Conservation (phyloP, 2,329 filamentous ascomycete species). For the Cordyceps fumosorosea region DNA sequence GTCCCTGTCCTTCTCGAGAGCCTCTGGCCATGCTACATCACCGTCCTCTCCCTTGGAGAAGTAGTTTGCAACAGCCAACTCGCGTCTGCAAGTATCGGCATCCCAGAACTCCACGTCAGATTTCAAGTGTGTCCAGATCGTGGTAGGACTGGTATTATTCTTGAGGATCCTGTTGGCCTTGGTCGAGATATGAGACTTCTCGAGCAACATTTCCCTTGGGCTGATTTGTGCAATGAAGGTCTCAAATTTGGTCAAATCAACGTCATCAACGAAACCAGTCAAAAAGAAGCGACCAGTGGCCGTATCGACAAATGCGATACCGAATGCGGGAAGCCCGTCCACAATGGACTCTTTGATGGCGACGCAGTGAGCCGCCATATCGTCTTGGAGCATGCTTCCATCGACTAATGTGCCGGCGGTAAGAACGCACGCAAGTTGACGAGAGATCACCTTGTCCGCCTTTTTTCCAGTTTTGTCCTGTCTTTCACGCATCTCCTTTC, state of each 20-base stretch:
- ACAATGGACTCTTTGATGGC: slow-evolving; percentile 80
- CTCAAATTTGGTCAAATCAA: slow-evolving; percentile 92
- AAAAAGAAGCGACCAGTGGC: slow-evolving; percentile 92
- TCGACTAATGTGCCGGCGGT: slow-evolving; percentile 92
- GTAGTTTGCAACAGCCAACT: slow-evolving; percentile 73
- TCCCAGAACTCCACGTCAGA: slow-evolving; percentile 85
- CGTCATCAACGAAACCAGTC: slow-evolving; percentile 87
- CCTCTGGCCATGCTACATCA: slow-evolving; percentile 67
- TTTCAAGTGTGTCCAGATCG: slow-evolving; percentile 92
- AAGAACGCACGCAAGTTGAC: slow-evolving; percentile 84
- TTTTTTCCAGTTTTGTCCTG: slow-evolving; percentile 61
- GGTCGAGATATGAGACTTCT: slow-evolving; percentile 80
- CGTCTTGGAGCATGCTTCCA: slow-evolving; percentile 92
- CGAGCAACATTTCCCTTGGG: slow-evolving; percentile 80
- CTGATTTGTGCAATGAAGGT: slow-evolving; percentile 90
- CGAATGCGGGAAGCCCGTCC: slow-evolving; percentile 75
- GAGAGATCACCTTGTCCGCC: slow-evolving; percentile 85
- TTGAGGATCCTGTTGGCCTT: slow-evolving; percentile 90
- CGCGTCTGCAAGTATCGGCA: slow-evolving; percentile 71
- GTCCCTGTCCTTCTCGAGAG: slow-evolving; percentile 62
- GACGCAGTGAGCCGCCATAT: slow-evolving; percentile 94
- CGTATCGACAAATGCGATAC: slow-evolving; percentile 89
- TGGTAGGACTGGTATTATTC: slow-evolving; percentile 88
- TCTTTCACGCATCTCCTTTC: slow-evolving; percentile 97
- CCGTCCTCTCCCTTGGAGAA: slow-evolving; percentile 56